phyloP scores from a whole-genome alignment of 2,329 filamentous ascomycete species.

The Monosporascus sp. region DNA sequence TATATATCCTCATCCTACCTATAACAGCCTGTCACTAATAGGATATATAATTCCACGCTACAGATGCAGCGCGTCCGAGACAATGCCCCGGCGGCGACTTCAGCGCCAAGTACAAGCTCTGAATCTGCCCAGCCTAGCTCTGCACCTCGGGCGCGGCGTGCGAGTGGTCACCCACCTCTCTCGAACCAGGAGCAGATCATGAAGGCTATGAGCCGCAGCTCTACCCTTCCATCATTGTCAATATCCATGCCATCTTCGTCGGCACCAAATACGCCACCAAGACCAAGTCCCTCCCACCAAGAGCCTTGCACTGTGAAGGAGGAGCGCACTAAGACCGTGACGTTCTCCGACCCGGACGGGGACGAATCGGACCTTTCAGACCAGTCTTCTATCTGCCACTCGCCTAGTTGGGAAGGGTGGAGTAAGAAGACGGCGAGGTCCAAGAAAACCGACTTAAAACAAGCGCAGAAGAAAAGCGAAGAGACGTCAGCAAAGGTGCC shows the following conservation, averaged over 20 bases:
- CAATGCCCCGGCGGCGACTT: slow-evolving; percentile 20
- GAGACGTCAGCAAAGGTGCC: slow-evolving; percentile 32
- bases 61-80: slow-evolving; percentile 34
- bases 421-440: slow-evolving; percentile 47
- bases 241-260: slow-evolving; percentile 26
- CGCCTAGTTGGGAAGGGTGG: slow-evolving; percentile 56
- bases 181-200: slow-evolving; percentile 28
- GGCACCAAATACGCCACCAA: slow-evolving; percentile 12
- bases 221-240: slow-evolving; percentile 26
- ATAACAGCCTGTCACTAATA: slow-evolving; percentile 21
- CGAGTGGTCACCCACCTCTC: slow-evolving; percentile 25
- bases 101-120: slow-evolving; percentile 22
- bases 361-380: slow-evolving; percentile 33
- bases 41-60: slow-evolving; percentile 20
- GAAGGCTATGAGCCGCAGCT: slow-evolving; percentile 25
- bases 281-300: slow-evolving; percentile 11
- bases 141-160: slow-evolving; percentile 25
- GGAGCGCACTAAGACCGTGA: slow-evolving; percentile 33
- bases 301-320: slow-evolving; percentile 16
- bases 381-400: slow-evolving; percentile 51
- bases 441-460: slow-evolving; percentile 35
- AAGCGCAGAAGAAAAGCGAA: slow-evolving; percentile 33
- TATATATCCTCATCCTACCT: slow-evolving; percentile 15
- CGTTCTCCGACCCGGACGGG: slow-evolving; percentile 29
- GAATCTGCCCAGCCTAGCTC: slow-evolving; percentile 21